Percentiles rank a stretch among this genome's conserved stretches.
Conservation (phyloP, 139 green algal species). For the Tetraselmis chui region DNA sequence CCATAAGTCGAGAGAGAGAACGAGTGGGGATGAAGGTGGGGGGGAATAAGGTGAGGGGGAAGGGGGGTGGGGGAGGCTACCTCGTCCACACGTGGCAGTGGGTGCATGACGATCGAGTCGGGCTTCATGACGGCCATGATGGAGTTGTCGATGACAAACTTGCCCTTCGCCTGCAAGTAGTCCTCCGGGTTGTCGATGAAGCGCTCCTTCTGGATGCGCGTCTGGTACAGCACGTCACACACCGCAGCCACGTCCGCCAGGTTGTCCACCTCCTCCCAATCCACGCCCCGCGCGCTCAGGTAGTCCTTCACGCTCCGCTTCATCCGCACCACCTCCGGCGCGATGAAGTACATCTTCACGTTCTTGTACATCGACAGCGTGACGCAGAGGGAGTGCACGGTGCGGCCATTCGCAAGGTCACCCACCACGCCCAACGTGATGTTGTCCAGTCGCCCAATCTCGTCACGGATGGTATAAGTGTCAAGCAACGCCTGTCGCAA, state of each 20-base stretch:
- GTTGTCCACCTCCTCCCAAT: constrained; percentile 82
- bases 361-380: constrained; percentile 82
- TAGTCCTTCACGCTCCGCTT: constrained; percentile 93
- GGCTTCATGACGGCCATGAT: constrained; percentile 74
- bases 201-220: constrained; percentile 96
- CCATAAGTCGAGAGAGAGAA: too few relatives aligned
- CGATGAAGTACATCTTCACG: constrained; percentile 94
- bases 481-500: constrained; percentile 87
- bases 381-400: constrained; percentile 57
- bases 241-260: constrained; percentile 39
- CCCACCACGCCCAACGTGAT: constrained; percentile 91
- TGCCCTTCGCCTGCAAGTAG: constrained; percentile 70
- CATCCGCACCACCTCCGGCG: constrained; percentile 91
- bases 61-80: constrained; percentile 28
- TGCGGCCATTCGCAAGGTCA: constrained; percentile 94
- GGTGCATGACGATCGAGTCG: constrained; percentile 92
- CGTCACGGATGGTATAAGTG: constrained; percentile 94
- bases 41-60: too few relatives aligned
- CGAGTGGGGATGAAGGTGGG: too few relatives aligned
- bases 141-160: constrained; percentile 89
- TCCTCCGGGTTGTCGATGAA: constrained; percentile 77
- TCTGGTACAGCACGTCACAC: constrained; percentile 94
- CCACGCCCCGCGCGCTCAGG: constrained; percentile 50
- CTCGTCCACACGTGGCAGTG: constrained; percentile 94
- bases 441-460: constrained; percentile 83